phyloP scores from a whole-genome alignment of 192 early-diverging fungal genomes.

The Podila epicladia region DNA sequence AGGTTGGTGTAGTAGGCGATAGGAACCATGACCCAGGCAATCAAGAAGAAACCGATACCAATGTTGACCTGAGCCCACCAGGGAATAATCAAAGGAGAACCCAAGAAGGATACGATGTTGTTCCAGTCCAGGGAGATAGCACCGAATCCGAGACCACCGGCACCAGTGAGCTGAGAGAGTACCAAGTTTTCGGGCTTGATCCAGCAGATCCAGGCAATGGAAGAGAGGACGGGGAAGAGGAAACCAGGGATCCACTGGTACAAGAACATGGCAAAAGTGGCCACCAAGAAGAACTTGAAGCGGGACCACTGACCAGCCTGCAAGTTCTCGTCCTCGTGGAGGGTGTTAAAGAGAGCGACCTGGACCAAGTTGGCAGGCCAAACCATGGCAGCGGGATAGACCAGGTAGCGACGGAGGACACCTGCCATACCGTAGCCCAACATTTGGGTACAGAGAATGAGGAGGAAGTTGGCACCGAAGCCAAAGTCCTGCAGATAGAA shows the following conservation, averaged over 20 bases:
- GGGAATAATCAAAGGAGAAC: constrained; percentile 50
- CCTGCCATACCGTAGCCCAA: constrained; percentile 78
- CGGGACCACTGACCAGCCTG: constrained; percentile 32
- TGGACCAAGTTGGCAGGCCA: too few species aligned
- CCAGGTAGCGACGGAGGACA: constrained; percentile 80
- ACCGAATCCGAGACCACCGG: constrained; percentile 73
- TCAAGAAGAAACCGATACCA: constrained; percentile 69
- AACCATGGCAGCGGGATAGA: constrained; percentile 85
- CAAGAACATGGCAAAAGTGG: constrained; percentile 52
- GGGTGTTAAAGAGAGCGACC: too few species aligned
- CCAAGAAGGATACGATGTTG: constrained; percentile 52
- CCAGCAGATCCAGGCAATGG: constrained; percentile 49
- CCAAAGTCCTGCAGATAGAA: constrained; percentile 67
- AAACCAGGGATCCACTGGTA: constrained; percentile 62
- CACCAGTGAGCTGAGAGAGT: constrained; percentile 56
- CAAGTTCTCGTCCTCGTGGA: too few species aligned
- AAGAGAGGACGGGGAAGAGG: constrained; percentile 52
- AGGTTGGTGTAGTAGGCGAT: constrained; percentile 71
- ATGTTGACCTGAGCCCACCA: too few species aligned
- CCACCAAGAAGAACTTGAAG: constrained; percentile 57
- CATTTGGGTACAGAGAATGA: constrained; percentile 70
- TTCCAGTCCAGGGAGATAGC: constrained; percentile 80
- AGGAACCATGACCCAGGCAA: constrained; percentile 78
- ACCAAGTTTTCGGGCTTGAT: constrained; percentile 28
- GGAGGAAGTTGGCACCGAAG: constrained; percentile 60